Evolutionary conservation across 306 rosid species (phyloP).

Genomic region (Arachis hypogaea): DNA sequence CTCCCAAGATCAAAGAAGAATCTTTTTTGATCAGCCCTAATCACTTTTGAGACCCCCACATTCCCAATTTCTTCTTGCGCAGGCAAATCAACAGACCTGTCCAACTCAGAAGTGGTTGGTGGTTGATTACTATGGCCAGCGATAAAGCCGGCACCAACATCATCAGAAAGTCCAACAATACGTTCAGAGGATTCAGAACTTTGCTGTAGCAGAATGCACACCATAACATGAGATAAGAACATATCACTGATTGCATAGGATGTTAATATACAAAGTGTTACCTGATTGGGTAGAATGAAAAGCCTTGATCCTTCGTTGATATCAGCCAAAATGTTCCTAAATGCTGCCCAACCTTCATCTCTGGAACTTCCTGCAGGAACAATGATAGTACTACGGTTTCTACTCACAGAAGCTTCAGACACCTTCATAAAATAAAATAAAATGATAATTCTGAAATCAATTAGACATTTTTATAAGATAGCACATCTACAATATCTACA

Average conservation of each 20-base stretch:
- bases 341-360: conserved; percentile 99
- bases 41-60: conserved; percentile 92
- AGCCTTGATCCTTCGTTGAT: conserved; percentile 96
- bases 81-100: conserved; percentile 82
- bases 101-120: conserved; percentile 78
- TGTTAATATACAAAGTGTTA: conserved; percentile 39
- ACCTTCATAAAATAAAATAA: conserved; percentile 57
- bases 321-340: conserved; percentile 95
- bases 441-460: conserved; percentile 40
- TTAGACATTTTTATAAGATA: not conserved
- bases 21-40: conserved; percentile 95
- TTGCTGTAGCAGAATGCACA: conserved; percentile 63
- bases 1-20: conserved; percentile 97
- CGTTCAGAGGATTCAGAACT: conserved; percentile 87
- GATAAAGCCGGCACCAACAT: conserved; percentile 99
- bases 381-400: conserved; percentile 98
- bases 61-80: conserved; percentile 87
- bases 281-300: conserved; percentile 93
- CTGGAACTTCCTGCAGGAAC: conserved; percentile 96
- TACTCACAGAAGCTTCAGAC: conserved; percentile 96
- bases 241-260: not conserved
- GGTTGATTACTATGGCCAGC: conserved; percentile 92
- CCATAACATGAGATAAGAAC: conserved; percentile 42
- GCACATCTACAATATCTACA: too few relatives aligned
- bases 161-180: conserved; percentile 94